These are phyloP conservation scores for Citropsis articulata DNA, from an alignment of 345 rosid genomes.

Conservation along the genomic window DNA sequence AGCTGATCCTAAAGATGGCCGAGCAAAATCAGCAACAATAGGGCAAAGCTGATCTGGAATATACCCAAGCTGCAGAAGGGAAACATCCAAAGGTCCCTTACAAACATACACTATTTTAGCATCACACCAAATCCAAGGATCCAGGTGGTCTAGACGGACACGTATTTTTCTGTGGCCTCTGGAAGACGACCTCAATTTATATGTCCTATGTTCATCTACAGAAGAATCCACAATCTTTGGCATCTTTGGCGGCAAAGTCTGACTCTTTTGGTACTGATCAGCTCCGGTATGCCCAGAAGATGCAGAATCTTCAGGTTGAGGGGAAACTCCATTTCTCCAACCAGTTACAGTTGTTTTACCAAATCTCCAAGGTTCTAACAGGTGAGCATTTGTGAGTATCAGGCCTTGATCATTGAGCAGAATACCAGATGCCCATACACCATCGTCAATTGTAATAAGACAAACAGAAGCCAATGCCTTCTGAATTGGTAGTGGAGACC, in stretches of 20 bases:
- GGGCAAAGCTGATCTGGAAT: constrained; percentile 58
- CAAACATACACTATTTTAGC: constrained; percentile 71
- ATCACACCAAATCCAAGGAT: constrained; percentile 76
- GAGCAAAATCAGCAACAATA: constrained; percentile 40
- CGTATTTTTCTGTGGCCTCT: constrained; percentile 44
- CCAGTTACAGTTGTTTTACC: constrained; percentile 58
- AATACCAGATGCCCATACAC: constrained; percentile 94
- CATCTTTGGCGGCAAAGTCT: constrained; percentile 18
- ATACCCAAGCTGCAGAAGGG: constrained; percentile 65
- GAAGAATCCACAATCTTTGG: constrained; percentile 24
- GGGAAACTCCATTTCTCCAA: constrained; percentile 24
- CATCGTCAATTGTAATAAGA: constrained; percentile 68
- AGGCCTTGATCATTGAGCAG: constrained; percentile 79
- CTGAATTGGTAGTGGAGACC: constrained; percentile 37
- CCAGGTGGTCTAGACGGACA: constrained; percentile 64
- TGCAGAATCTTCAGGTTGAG: constrained; percentile 30
- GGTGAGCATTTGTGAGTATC: constrained; percentile 89
- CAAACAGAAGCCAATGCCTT: constrained; percentile 74
- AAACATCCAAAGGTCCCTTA: constrained; percentile 83
- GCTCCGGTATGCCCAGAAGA: constrained; percentile 24
- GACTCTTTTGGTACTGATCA: constrained; percentile 27
- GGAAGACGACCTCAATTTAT: constrained; percentile 35
- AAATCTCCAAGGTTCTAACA: constrained; percentile 95
- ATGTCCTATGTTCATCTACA: constrained; percentile 23
- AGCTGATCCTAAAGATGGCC: constrained; percentile 66